Percentiles rank a stretch among this genome's conserved stretches.
These are phyloP conservation scores for Extremus antarcticus DNA, from an alignment of 495 filamentous ascomycete species.

Conservation along the genomic window DNA sequence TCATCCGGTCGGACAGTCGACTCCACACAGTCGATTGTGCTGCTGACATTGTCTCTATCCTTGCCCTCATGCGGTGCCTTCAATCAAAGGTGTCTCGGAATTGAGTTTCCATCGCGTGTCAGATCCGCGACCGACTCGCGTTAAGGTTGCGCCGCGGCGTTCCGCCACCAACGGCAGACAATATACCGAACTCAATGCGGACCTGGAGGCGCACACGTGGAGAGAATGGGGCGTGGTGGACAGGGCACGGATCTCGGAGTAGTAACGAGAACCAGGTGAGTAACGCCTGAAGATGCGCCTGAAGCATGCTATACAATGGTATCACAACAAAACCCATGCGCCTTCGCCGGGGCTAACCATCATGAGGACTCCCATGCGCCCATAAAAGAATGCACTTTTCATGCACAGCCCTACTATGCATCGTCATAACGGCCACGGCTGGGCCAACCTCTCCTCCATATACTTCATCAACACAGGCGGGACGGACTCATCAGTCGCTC, in stretches of 20 bases:
- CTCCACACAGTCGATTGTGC: too few species aligned
- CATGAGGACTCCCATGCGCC: background rate
- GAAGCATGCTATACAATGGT: background rate
- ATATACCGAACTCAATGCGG: too few species aligned
- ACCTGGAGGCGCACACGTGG: too few species aligned
- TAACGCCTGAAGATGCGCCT: background rate
- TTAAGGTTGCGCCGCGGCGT: background rate
- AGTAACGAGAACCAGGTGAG: background rate
- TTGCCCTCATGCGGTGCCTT: too few species aligned
- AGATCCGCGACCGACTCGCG: background rate
- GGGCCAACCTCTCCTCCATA: constrained; percentile 71
- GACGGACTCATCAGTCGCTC: constrained; percentile 84
- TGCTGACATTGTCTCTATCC: too few species aligned
- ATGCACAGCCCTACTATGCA: background rate
- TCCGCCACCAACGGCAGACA: background rate
- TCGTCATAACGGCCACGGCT: constrained; percentile 21
- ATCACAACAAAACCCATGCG: background rate
- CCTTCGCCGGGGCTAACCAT: background rate
- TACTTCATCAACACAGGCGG: constrained; percentile 68
- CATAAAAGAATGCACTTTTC: too few species aligned
- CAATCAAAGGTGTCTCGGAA: too few species aligned
- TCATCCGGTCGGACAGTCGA: too few species aligned
- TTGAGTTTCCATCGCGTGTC: background rate
- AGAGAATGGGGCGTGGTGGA: background rate
- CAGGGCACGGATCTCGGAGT: background rate